Base-by-base conservation (phyloP, 495 filamentous ascomycete species). In the Penicillium alfredii region DNA sequence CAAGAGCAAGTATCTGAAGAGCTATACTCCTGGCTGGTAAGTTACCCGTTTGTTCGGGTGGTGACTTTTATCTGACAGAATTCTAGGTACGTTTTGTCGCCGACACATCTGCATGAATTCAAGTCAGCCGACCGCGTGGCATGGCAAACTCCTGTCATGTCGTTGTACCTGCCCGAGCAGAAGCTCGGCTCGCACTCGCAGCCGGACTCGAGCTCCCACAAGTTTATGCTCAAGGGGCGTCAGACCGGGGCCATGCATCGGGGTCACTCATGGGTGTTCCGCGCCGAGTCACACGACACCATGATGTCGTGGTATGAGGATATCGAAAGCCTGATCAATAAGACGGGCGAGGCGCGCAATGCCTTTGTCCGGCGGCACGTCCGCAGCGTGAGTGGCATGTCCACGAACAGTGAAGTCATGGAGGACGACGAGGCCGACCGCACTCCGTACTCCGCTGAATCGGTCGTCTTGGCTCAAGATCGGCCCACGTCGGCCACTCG, bases 1-100 rank as follows among this genome's bases (percentile, higher is more conserved):
- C 30, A 98, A 96, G 76, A 93, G 85, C 73, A 98, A 97, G 56
- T 98, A 97, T 58, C 68, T 98, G 26, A 98, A 97, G 74, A 95
- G 88, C 54, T 98, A 95, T 59, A 89, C 89, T 3, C 84, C 90
- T 15, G 92, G 92, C 61, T 98, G 92, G 92, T 93, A 71, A 63
- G 80, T 53, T 15, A 15, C 34, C 38, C 36, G 31, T 39, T 30
- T 41, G 15, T 19, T 22, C 11, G 28, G 33, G 8, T 13, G 25
- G 22, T 20, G 31, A 7, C 29, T 38, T 13, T 8, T 10, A 14
- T 10, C n/a, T n/a, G n/a, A n/a, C n/a, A n/a, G n/a, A n/a, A 35
- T 20, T 25, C 6, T 40, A 92, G 88, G 88, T 98, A 96, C 63
- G 88, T 97, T 7, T 65, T 98, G 39, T 94, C 92, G 40, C 86